Conservation (phyloP, 164 flowering plant species). For the Echeveria elegans region DNA sequence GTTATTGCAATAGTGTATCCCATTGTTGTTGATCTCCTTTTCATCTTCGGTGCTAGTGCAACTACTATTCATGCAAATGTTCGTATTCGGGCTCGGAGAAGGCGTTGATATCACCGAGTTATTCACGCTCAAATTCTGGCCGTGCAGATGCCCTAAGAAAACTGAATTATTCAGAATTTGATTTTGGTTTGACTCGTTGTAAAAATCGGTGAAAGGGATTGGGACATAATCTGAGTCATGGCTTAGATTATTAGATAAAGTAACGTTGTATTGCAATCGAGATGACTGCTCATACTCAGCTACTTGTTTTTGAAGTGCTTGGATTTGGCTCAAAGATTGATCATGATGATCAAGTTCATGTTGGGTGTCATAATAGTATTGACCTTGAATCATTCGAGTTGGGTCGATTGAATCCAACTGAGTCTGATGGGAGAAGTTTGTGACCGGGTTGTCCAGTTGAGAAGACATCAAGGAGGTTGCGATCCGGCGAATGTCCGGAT, state of each 20-base stretch:
- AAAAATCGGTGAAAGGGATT: too few relatives aligned
- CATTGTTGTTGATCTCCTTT: slow-evolving; percentile 21
- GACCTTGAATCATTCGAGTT: neutral
- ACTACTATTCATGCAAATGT: neutral
- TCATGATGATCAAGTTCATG: neutral
- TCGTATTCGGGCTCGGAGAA: slow-evolving; percentile 16
- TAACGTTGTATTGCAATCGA: neutral
- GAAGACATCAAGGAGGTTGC: slow-evolving; percentile 32
- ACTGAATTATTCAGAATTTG: too few relatives aligned
- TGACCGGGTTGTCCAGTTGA: slow-evolving; percentile 7
- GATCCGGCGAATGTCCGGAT: slow-evolving; percentile 47
- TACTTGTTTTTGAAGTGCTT: neutral
- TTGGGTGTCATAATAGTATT: neutral
- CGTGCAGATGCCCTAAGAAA: too few relatives aligned
- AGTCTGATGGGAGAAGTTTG: slow-evolving; percentile 21
- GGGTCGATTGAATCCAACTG: slow-evolving; percentile 17
- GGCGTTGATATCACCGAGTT: slow-evolving; percentile 28
- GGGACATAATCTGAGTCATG: too few relatives aligned
- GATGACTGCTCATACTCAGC: neutral
- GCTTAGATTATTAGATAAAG: too few relatives aligned
- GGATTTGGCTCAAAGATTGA: neutral
- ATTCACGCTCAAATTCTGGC: too few relatives aligned
- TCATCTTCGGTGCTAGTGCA: slow-evolving; percentile 27
- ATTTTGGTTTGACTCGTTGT: too few relatives aligned
- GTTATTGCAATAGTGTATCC: neutral